Percentiles rank a stretch among this genome's conserved stretches.
Conservation (phyloP, 768 basidiomycete genomes). For the Paxillus ammoniavirescens region DNA sequence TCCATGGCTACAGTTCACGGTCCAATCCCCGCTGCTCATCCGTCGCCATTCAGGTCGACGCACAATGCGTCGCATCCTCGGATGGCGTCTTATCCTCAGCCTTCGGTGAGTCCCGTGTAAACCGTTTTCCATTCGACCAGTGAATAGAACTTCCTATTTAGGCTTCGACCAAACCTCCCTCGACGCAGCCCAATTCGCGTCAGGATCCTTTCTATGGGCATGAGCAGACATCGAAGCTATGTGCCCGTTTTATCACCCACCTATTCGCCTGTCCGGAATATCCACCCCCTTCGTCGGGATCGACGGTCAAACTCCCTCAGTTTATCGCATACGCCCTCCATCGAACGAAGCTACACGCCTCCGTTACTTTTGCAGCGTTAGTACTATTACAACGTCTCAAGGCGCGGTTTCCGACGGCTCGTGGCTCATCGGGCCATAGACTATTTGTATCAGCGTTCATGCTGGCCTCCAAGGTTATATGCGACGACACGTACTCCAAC, state of each 20-base stretch:
- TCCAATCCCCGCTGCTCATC: conserved; percentile 25
- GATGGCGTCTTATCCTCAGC: conserved; percentile 24
- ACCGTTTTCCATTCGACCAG: not conserved
- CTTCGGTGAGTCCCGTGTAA: conserved; percentile 17
- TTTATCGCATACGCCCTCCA: conserved; percentile 71
- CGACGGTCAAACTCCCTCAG: conserved; percentile 41
- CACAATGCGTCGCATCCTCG: conserved; percentile 30
- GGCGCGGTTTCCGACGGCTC: conserved; percentile 71
- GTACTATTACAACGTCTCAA: conserved; percentile 66
- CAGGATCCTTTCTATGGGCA: conserved; percentile 52
- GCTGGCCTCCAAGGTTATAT: conserved; percentile 78
- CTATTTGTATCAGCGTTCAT: conserved; percentile 74
- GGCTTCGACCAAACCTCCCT: conserved; percentile 28
- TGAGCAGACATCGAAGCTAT: conserved; percentile 65
- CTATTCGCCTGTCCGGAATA: conserved; percentile 86
- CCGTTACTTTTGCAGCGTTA: conserved; percentile 41
- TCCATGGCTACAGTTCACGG: conserved; percentile 34
- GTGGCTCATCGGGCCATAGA: conserved; percentile 70
- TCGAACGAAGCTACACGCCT: conserved; percentile 58
- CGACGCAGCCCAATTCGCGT: conserved; percentile 27
- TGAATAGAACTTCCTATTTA: conserved; percentile 2
- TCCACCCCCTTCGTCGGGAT: conserved; percentile 47
- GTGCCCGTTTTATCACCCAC: conserved; percentile 78
- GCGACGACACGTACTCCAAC: conserved; percentile 93
- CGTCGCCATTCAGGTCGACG: conserved; percentile 25